A percentile compares a stretch with the other conserved stretches of the same genome.
Evolutionary conservation across 1,139 yeast genomes (phyloP).

Genomic region (Blastobotrys ciferrii): DNA sequence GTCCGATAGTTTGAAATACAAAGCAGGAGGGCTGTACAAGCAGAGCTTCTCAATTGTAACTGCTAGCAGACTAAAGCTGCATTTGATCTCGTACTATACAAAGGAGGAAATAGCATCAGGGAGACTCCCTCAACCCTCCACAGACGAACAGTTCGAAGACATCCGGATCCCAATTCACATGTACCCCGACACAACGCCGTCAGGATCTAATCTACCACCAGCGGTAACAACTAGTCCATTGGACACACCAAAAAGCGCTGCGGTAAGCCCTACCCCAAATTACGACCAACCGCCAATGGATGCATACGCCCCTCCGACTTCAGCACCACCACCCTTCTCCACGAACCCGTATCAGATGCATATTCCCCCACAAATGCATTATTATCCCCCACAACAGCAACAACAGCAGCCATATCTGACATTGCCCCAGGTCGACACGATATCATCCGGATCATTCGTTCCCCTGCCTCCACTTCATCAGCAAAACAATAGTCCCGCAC

Average conservation of each 20-base stretch:
- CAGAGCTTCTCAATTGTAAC: constrained; percentile 57
- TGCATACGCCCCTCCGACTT: neutral
- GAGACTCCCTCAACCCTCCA: constrained; percentile 41
- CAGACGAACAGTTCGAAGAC: constrained; percentile 39
- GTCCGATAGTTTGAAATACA: constrained; percentile 38
- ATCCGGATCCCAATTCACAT: constrained; percentile 39
- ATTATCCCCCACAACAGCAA: neutral
- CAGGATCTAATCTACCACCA: constrained; percentile 29
- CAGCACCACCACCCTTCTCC: neutral
- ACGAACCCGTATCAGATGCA: neutral
- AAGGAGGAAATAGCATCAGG: constrained; percentile 35
- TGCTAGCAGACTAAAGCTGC: constrained; percentile 50
- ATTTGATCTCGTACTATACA: constrained; percentile 53
- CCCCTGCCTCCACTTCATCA: neutral
- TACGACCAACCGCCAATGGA: neutral
- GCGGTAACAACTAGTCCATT: constrained; percentile 27
- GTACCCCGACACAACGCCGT: constrained; percentile 38
- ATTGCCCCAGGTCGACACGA: neutral
- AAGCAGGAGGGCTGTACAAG: constrained; percentile 52
- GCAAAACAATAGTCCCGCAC: neutral
- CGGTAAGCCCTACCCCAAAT: neutral
- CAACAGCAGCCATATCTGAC: neutral
- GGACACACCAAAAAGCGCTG: neutral
- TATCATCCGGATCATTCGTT: neutral
- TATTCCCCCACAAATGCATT: neutral